Percentiles rank a stretch among this genome's conserved stretches.
Conservation (phyloP, 2,329 filamentous ascomycete genomes). For the Diplodia sapinea region DNA sequence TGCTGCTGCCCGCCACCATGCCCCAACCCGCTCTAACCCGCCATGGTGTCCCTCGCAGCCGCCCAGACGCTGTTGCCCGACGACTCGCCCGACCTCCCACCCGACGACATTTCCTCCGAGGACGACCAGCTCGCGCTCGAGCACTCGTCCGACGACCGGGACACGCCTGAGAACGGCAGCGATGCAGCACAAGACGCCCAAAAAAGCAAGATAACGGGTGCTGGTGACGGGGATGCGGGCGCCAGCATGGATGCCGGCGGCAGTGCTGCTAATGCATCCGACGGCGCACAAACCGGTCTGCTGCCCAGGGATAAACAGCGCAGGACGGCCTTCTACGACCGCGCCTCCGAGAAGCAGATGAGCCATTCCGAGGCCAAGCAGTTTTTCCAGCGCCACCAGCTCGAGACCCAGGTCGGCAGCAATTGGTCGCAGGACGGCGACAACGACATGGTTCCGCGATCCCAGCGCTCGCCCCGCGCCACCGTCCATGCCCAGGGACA, state of each 20-base stretch:
- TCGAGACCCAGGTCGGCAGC: slow-evolving; percentile 59
- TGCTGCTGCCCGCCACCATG: slow-evolving; percentile 1
- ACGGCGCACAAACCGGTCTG: slow-evolving; percentile 43
- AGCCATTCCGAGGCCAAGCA: slow-evolving; percentile 93
- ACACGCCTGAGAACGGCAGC: slow-evolving; percentile 32
- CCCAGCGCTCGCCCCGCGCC: slow-evolving; percentile 51
- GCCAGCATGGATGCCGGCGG: slow-evolving; percentile 39
- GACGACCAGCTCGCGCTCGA: slow-evolving; percentile 43
- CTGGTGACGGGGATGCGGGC: slow-evolving; percentile 27
- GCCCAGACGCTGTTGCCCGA: slow-evolving; percentile 41
- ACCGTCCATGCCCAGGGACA: slow-evolving; percentile 25
- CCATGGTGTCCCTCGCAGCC: slow-evolving; percentile 12
- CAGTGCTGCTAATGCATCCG: slow-evolving; percentile 35
- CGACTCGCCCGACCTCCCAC: slow-evolving; percentile 44
- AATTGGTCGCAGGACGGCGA: slow-evolving; percentile 48
- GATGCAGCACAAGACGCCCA: slow-evolving; percentile 36
- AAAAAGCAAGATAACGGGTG: slow-evolving; percentile 3
- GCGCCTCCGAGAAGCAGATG: slow-evolving; percentile 91
- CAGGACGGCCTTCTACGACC: slow-evolving; percentile 89
- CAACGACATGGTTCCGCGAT: slow-evolving; percentile 46
- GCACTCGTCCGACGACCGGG: slow-evolving; percentile 37
- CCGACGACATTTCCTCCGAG: slow-evolving; percentile 44
- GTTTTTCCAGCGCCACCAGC: slow-evolving; percentile 89
- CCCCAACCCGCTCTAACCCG: slow-evolving; percentile 10
- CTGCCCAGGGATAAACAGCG: slow-evolving; percentile 60